Base-by-base conservation (phyloP, 2,329 filamentous ascomycete genomes). In the Paecilomyces sp. region DNA sequence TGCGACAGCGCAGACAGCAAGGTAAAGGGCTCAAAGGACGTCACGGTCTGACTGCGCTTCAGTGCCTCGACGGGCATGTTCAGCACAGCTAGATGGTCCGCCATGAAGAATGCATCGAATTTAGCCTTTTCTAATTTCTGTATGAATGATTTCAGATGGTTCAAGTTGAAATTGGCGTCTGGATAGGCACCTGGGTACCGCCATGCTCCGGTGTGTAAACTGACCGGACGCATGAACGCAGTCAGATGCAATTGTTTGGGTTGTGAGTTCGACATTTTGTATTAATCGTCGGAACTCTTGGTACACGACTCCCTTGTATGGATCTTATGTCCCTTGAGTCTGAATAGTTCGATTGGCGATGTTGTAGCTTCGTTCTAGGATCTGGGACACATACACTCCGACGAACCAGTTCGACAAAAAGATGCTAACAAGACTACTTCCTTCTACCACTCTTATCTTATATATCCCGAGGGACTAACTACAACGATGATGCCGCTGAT, bases 211-310 rank as follows among this genome's bases (percentile, higher is more conserved):
- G 80, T 82, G 62, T 85, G 82, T 9, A 84, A 70, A 54, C 77
- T 81, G 1, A 85, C 81, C 0, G 82, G 83, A 18, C 83, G 79
- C 82, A 85, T 85, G 61, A 85, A 85, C 0, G 82, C 83, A 2
- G 83, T 84, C 3, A 85, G 75, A 62, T 85, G 81, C 5, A 84
- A 70, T 61, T 80, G 67, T 57, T 68, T 70, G 7, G 30, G 34
- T 50, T 59, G 50, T 13, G 58, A 52, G 2, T 57, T 54, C 18
- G 58, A 22, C 58, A 59, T 59, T 12, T 59, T 41, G 22, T 47
- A 18, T 47, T 18, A 3, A 18, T 47, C n/a, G 4, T 18, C 18
- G 6, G 6, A 28, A 6, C 25, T 28, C 3, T 28, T 28, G 3
- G 6, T 28, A 28, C 6, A 4, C 25, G 25, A 28, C 25, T 28